phyloP scores from a whole-genome alignment of 768 basidiomycete genomes.

The Pisolithus marmoratus region DNA sequence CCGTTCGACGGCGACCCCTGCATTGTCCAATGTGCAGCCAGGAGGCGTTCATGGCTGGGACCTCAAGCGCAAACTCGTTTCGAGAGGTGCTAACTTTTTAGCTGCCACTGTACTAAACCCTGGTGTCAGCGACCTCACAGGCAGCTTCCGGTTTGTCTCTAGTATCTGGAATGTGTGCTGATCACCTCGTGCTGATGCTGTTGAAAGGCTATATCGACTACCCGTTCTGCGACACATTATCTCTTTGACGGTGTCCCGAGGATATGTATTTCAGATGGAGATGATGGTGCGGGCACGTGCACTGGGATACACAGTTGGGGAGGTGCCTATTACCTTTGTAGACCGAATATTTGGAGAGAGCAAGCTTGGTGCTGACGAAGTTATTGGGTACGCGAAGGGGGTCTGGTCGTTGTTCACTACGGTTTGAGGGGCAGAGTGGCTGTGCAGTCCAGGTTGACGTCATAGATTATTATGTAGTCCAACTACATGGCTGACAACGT shows the following conservation, averaged over 20 bases:
- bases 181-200: background rate
- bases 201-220: conserved; percentile 63
- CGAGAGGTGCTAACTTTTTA: conserved; percentile 84
- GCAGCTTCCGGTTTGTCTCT: conserved; percentile 70
- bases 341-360: conserved; percentile 93
- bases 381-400: conserved; percentile 82
- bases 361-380: conserved; percentile 83
- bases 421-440: conserved; percentile 38
- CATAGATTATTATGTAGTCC: background rate
- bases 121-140: conserved; percentile 86
- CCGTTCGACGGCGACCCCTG: conserved; percentile 53
- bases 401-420: conserved; percentile 75
- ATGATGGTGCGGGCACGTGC: conserved; percentile 91
- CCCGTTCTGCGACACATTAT: conserved; percentile 80
- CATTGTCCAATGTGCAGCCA: conserved; percentile 52
- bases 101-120: conserved; percentile 82
- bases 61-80: conserved; percentile 81
- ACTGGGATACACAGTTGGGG: conserved; percentile 80
- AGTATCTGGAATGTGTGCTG: background rate
- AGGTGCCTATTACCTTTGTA: conserved; percentile 92
- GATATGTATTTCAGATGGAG: conserved; percentile 98
- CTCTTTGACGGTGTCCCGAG: conserved; percentile 76
- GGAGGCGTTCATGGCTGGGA: conserved; percentile 95
- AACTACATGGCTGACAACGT: no score
- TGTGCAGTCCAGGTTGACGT: conserved; percentile 4